phyloP scores from a whole-genome alignment of 2,329 filamentous ascomycete species.

The Phaeosphaeria sp. region DNA sequence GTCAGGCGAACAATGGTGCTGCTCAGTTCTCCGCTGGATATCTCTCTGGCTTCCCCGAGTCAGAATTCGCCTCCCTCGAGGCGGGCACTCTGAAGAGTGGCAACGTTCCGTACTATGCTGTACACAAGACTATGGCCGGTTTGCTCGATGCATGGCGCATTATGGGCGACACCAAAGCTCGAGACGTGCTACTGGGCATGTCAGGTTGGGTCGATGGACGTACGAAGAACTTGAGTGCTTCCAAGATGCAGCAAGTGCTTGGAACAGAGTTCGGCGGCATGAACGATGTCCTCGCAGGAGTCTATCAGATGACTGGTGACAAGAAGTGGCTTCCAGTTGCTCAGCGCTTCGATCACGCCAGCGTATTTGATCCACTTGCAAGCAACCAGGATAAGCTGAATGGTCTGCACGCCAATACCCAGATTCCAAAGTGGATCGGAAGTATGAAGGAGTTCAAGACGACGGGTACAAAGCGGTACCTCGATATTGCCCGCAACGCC shows the following conservation, averaged over 20 bases:
- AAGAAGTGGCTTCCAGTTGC: slow-evolving; percentile 56
- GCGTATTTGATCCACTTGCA: slow-evolving; percentile 57
- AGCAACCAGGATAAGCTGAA: slow-evolving; percentile 54
- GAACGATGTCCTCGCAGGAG: slow-evolving; percentile 59
- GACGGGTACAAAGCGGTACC: slow-evolving; percentile 54
- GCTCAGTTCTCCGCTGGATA: slow-evolving; percentile 57
- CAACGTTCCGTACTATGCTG: slow-evolving; percentile 62
- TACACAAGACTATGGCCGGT: slow-evolving; percentile 63
- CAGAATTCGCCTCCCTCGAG: slow-evolving; percentile 57
- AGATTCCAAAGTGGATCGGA: slow-evolving; percentile 63
- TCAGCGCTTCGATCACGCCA: slow-evolving; percentile 59
- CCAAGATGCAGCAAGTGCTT: slow-evolving; percentile 58
- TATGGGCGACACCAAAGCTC: slow-evolving; percentile 53
- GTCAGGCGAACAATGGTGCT: slow-evolving; percentile 58
- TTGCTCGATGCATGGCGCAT: slow-evolving; percentile 59
- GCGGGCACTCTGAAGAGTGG: slow-evolving; percentile 54
- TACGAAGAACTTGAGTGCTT: slow-evolving; percentile 52
- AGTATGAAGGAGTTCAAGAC: slow-evolving; percentile 58
- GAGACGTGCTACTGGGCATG: slow-evolving; percentile 53
- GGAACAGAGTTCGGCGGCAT: slow-evolving; percentile 62
- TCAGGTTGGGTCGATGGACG: slow-evolving; percentile 59
- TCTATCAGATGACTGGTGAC: slow-evolving; percentile 57
- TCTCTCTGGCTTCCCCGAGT: slow-evolving; percentile 61
- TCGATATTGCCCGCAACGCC: slow-evolving; percentile 58
- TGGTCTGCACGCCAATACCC: slow-evolving; percentile 61